phyloP scores from a whole-genome alignment of 192 early-diverging fungal species.

The Kappamyces sp. region DNA sequence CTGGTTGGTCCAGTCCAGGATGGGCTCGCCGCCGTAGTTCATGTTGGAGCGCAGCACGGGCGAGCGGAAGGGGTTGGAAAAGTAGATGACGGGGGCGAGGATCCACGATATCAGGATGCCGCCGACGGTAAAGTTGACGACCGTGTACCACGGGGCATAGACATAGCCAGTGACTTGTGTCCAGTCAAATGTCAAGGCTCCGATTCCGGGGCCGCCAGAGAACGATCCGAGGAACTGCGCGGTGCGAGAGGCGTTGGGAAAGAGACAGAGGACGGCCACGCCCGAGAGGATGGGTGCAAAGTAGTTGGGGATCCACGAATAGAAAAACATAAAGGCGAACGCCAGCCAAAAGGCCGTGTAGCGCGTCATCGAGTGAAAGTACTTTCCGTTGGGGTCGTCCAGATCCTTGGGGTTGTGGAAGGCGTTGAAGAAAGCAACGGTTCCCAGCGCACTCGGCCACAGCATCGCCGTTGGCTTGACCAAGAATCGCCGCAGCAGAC shows the following conservation, averaged over 20 bases:
- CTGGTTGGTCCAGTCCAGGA: neutral
- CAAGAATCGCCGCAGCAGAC: conserved; percentile 68
- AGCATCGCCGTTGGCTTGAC: conserved; percentile 80
- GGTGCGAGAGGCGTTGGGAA: neutral
- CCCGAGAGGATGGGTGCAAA: conserved; percentile 46
- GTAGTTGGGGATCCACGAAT: conserved; percentile 55
- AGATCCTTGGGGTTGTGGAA: conserved; percentile 49
- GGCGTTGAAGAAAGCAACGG: conserved; percentile 72
- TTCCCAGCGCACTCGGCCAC: conserved; percentile 77
- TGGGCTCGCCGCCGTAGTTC: conserved; percentile 42
- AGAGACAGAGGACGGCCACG: conserved; percentile 35
- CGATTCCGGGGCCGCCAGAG: conserved; percentile 48
- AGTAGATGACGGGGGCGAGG: conserved; percentile 7
- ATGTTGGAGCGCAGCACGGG: conserved; percentile 17
- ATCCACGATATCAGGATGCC: conserved; percentile 7
- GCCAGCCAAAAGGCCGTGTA: conserved; percentile 57
- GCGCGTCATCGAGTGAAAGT: conserved; percentile 21
- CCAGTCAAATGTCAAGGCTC: conserved; percentile 60
- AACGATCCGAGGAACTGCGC: conserved; percentile 14
- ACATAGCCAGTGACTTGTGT: neutral
- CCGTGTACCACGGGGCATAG: neutral
- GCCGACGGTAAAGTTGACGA: conserved; percentile 11
- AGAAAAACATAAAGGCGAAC: conserved; percentile 44
- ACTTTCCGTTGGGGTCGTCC: no score
- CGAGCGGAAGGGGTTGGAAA: conserved; percentile 1